A percentile compares a stretch with the other conserved stretches of the same genome.
Evolutionary conservation across 164 flowering plant species (phyloP).

Genomic region (Berberis thunbergii): DNA sequence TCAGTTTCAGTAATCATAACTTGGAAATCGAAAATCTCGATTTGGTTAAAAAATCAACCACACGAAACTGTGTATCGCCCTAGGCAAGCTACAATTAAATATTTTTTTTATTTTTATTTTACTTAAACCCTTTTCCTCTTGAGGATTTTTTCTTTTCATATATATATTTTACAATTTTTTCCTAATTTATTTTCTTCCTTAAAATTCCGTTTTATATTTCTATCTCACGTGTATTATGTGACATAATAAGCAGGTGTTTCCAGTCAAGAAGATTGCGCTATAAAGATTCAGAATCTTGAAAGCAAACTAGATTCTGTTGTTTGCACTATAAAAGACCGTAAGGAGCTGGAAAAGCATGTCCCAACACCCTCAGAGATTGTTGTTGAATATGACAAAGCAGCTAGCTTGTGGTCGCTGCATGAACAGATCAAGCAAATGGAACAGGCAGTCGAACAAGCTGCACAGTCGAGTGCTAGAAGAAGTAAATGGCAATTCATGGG

Average conservation of each 20-base stretch:
- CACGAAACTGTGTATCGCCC: no score
- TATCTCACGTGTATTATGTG: no score
- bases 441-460: slow-evolving; percentile 79
- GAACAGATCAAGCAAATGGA: slow-evolving; percentile 92
- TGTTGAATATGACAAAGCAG: slow-evolving; percentile 92
- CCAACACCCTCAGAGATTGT: slow-evolving; percentile 94
- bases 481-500: slow-evolving; percentile 99
- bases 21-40: no score
- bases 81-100: no score
- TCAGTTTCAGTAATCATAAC: no score
- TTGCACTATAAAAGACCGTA: slow-evolving; percentile 91
- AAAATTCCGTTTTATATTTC: no score
- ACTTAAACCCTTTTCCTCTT: no score
- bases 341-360: slow-evolving; percentile 91
- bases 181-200: no score
- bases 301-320: slow-evolving; percentile 85
- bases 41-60: no score
- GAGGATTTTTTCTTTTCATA: no score
- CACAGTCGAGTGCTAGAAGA: slow-evolving; percentile 71
- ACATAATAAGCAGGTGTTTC: slow-evolving; percentile 65
- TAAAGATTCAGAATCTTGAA: slow-evolving; percentile 97
- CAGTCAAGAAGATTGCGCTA: slow-evolving; percentile 95
- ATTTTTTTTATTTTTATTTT: no score
- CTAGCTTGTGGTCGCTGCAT: slow-evolving; percentile 84
- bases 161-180: no score